Evolutionary conservation across 306 rosid species (phyloP).

Genomic region (Ceratonia siliqua): DNA sequence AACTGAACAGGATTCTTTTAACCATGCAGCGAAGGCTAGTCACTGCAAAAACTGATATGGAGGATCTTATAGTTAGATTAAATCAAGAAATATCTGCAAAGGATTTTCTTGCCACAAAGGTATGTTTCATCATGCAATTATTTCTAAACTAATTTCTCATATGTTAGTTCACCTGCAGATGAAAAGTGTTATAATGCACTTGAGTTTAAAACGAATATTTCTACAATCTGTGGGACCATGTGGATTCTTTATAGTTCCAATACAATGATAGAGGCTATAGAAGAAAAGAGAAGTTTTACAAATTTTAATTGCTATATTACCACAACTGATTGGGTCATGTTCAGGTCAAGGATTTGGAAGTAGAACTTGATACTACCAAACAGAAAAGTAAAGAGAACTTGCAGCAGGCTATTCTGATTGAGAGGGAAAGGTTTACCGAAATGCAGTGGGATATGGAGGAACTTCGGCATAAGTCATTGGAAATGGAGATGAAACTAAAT

Average conservation of each 20-base stretch:
- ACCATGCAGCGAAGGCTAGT: constrained; percentile 82
- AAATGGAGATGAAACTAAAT: constrained; percentile 80
- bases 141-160: neutral
- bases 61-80: constrained; percentile 86
- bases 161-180: constrained; percentile 21
- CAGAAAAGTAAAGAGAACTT: constrained; percentile 86
- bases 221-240: neutral
- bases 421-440: constrained; percentile 87
- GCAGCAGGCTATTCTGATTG: constrained; percentile 84
- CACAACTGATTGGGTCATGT: constrained; percentile 36
- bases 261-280: neutral
- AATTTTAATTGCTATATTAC: neutral
- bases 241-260: constrained; percentile 9
- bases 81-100: constrained; percentile 91
- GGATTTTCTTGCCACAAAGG: constrained; percentile 90
- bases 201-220: constrained; percentile 11
- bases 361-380: constrained; percentile 73
- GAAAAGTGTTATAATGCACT: constrained; percentile 23
- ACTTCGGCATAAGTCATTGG: constrained; percentile 81
- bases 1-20: constrained; percentile 78
- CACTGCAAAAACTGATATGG: constrained; percentile 87
- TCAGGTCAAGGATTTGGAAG: constrained; percentile 97
- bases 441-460: constrained; percentile 98
- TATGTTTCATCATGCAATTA: constrained; percentile 35
- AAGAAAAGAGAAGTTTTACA: neutral